Base-by-base conservation (phyloP, 1,139 yeast species). In the Candida sp. region DNA sequence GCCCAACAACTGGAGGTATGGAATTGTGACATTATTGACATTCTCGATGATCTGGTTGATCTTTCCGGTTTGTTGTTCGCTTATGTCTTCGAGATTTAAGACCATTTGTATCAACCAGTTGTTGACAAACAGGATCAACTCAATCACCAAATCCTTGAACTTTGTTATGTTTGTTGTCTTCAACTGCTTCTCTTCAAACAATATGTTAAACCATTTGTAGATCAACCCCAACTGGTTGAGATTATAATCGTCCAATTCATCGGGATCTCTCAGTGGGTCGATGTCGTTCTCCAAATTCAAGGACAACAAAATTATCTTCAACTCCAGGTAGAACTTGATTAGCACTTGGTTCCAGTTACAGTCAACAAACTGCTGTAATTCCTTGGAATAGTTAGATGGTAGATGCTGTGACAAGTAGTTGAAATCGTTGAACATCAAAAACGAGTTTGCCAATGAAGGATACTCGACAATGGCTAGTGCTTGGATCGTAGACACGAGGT, bases 341-440 rank as follows among this genome's bases (percentile, higher is more conserved):
- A 62, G 53, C 1, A 58, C 54, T 52, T 69, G 70, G 34, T 60
- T 59, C 66, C 69, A 65, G 31, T 59, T 61, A 0, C 57, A 53
- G 3, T 56, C 54, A 1, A 62, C 62, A 49, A 62, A 62, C 28
- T 56, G 51, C 9, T 50, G 47, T 38, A 75, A 59, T 38, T 49
- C 32, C n/a, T 43, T 46, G 38, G 26, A 17, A 34, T 26, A 26
- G 3, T n/a, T 7, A 3, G 40, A 27, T 25, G 39, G n/a, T 25
- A 58, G 46, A 11, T 49, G 56, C 42, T 51, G 47, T 2, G 65
- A 52, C 17, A 77, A 58, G 33, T 65, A 67, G 31, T 59, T 57
- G 46, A 76, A 62, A 50, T 77, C 82, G 53, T 77, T 77, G 51
- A 61, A 68, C 30, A 73, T 58, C 25, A 75, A 51, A 47, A 71